Evolutionary conservation across 2,329 filamentous ascomycete species (phyloP).

Genomic region (Myriosclerotinia scirpicola): DNA sequence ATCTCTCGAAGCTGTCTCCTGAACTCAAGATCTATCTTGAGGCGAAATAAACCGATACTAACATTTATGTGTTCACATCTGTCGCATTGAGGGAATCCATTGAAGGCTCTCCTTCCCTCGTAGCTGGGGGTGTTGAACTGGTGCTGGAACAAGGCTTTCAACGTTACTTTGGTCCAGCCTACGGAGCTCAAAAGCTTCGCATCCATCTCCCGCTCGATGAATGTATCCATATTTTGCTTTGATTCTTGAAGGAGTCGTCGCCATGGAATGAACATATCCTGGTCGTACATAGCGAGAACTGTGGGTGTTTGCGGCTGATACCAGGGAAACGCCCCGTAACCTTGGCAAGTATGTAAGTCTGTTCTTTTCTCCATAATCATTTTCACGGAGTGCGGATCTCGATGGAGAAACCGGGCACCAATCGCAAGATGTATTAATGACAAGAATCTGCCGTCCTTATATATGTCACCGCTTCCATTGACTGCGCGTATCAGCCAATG

Average conservation of each 20-base stretch:
- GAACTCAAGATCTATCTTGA: conserved; percentile 12
- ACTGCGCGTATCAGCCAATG: conserved; percentile 4
- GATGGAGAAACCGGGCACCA: not conserved
- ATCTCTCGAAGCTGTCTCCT: conserved; percentile 14
- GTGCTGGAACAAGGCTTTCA: not conserved
- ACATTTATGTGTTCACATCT: not conserved
- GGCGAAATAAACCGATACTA: not conserved
- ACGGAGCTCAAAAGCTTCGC: not conserved
- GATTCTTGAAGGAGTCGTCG: not conserved
- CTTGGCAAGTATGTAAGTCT: not conserved
- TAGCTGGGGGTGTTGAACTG: not conserved
- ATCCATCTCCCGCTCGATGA: conserved; percentile 10
- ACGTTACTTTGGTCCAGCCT: conserved; percentile 8
- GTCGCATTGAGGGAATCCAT: conserved; percentile 1
- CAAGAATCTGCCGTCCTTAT: not conserved
- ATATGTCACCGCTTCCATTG: not conserved
- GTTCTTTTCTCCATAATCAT: conserved; percentile 9
- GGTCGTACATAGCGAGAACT: conserved; percentile 14
- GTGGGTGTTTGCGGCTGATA: not conserved
- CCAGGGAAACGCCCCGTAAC: not conserved
- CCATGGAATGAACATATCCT: conserved; percentile 1
- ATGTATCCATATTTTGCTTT: not conserved
- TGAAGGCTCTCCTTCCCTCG: not conserved
- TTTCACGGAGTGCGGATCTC: conserved; percentile 2
- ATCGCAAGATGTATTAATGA: not conserved